Evolutionary conservation across 257 asterid species (phyloP).

Genomic region (Scutellaria barbata): DNA sequence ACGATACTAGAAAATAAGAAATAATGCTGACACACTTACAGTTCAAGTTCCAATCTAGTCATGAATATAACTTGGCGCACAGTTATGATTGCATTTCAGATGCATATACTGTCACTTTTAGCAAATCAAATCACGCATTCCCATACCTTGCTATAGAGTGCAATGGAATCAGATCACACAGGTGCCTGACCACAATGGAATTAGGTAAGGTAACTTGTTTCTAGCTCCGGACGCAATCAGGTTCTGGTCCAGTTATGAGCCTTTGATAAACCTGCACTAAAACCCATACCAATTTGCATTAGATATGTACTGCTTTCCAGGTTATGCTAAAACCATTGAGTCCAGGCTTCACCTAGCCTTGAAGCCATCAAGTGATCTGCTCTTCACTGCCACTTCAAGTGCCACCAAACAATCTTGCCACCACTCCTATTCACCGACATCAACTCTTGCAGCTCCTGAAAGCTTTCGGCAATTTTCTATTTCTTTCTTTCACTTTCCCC

Average conservation of each 20-base stretch:
- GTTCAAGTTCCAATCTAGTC: neutral
- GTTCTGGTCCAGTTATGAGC: neutral
- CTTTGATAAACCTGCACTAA: neutral
- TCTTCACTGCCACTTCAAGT: neutral
- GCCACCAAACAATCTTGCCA: neutral
- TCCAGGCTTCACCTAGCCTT: neutral
- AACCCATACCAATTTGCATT: neutral
- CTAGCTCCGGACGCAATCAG: neutral
- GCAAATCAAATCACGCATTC: neutral
- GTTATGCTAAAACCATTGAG: neutral
- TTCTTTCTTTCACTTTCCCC: neutral
- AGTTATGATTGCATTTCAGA: neutral
- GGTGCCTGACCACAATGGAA: neutral
- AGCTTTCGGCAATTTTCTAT: neutral
- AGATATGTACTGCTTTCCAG: neutral
- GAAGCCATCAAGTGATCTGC: neutral
- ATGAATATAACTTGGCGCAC: neutral
- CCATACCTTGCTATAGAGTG: neutral
- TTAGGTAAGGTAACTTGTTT: neutral
- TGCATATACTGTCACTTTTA: neutral
- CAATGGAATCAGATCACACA: neutral
- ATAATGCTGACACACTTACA: neutral
- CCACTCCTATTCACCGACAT: neutral
- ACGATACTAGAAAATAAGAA: neutral
- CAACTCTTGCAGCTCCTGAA: neutral